Percentiles rank a stretch among this genome's conserved stretches.
phyloP scores from a whole-genome alignment of 257 asterid species.

The Solanum tacnaense region DNA sequence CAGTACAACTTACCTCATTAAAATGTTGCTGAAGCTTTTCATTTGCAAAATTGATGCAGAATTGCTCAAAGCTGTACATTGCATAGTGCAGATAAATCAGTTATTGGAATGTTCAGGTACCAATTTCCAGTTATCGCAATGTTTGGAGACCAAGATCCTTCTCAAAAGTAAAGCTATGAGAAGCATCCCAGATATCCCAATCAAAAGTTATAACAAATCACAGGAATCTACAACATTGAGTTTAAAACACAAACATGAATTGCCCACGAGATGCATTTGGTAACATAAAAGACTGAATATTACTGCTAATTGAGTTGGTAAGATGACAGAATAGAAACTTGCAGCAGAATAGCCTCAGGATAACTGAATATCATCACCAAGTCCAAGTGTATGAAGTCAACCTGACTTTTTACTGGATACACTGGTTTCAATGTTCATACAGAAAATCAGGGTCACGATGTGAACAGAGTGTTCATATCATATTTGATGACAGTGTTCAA shows the following conservation, averaged over 20 bases:
- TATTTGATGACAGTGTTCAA: not conserved
- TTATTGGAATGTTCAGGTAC: not conserved
- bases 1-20: slow-evolving; percentile 59
- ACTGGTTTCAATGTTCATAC: not conserved
- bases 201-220: not conserved
- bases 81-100: not conserved
- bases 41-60: slow-evolving; percentile 96
- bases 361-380: not conserved
- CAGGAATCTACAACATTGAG: not conserved
- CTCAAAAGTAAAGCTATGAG: not conserved
- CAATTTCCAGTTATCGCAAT: not conserved
- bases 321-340: not conserved
- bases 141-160: not conserved
- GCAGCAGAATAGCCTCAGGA: not conserved
- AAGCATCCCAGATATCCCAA: not conserved
- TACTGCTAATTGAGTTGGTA: not conserved
- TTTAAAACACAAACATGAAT: not conserved
- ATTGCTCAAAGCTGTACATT: slow-evolving; percentile 85
- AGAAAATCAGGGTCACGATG: not conserved
- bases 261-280: not conserved
- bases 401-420: not conserved
- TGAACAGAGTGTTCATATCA: not conserved
- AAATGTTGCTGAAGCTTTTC: slow-evolving; percentile 99
- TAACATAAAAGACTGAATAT: not conserved
- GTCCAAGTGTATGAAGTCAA: not conserved